These are phyloP conservation scores for Microstegium vimineum DNA, from an alignment of 176 grass and related monocot genomes.

Conservation along the genomic window DNA sequence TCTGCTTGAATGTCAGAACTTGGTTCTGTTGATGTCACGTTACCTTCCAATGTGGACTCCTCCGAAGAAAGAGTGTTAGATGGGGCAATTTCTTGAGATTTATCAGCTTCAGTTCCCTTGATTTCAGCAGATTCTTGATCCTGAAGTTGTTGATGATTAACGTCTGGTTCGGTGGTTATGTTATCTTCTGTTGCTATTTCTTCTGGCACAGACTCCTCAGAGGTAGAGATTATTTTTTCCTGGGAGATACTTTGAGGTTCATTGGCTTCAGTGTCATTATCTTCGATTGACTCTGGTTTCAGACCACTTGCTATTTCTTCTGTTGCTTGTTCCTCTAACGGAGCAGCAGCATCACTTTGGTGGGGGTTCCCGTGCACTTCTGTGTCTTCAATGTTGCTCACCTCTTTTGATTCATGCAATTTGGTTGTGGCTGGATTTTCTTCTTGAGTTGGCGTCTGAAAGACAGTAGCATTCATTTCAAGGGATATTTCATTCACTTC, in stretches of 20 bases:
- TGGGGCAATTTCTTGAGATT: slow-evolving; percentile 19
- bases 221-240: not conserved
- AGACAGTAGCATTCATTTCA: not conserved
- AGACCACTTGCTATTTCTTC: slow-evolving; percentile 25
- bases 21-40: not conserved
- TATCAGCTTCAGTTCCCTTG: slow-evolving; percentile 15
- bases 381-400: slow-evolving; percentile 11
- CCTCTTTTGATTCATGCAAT: slow-evolving; percentile 12
- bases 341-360: not conserved
- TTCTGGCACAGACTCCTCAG: slow-evolving; percentile 22
- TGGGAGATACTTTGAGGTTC: not conserved
- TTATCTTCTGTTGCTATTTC: slow-evolving; percentile 14
- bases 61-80: slow-evolving; percentile 8
- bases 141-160: slow-evolving; percentile 2
- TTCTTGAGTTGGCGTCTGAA: slow-evolving; percentile 16
- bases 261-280: not conserved
- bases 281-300: slow-evolving; percentile 17
- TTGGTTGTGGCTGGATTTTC: not conserved
- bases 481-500: not conserved
- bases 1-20: slow-evolving; percentile 15
- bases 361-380: slow-evolving; percentile 4
- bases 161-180: not conserved
- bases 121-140: slow-evolving; percentile 27
- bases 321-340: slow-evolving; percentile 6
- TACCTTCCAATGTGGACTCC: slow-evolving; percentile 1